phyloP scores from a whole-genome alignment of 176 grass and related monocot species.

The Dactylis glomerata region DNA sequence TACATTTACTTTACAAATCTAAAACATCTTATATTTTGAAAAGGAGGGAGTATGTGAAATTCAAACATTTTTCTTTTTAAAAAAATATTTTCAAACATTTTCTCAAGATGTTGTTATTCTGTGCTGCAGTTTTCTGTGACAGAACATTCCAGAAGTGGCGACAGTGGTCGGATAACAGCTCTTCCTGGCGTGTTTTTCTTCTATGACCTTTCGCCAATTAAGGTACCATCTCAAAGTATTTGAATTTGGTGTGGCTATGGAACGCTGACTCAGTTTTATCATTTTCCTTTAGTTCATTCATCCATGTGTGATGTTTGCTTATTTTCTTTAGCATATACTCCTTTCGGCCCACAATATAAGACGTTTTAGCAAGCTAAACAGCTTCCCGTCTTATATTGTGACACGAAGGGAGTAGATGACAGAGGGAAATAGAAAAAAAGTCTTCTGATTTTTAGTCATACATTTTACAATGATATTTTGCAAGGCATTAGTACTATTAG shows the following conservation, averaged over 20 bases:
- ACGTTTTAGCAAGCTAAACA: no score
- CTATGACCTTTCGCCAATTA: conserved; percentile 95
- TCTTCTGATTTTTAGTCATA: neutral
- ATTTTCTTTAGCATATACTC: neutral
- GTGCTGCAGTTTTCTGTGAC: conserved; percentile 86
- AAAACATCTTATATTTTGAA: no score
- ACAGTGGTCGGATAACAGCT: conserved; percentile 64
- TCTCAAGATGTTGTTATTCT: conserved; percentile 25
- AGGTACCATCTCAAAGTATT: conserved; percentile 50
- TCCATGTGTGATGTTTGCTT: neutral
- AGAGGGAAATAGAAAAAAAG: neutral
- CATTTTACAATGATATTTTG: neutral
- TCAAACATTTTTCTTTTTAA: no score
- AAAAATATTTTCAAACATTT: conserved; percentile 15
- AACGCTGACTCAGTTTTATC: neutral
- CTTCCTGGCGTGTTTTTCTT: conserved; percentile 99
- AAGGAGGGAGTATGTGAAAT: neutral
- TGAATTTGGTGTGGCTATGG: neutral
- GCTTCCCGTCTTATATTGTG: no score
- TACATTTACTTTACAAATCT: no score
- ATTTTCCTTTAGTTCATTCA: conserved; percentile 7
- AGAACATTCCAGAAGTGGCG: conserved; percentile 85
- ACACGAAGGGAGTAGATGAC: no score
- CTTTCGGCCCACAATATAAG: no score
- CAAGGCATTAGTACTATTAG: neutral